Base-by-base conservation (phyloP, 495 filamentous ascomycete species). In the Podospora sp. region DNA sequence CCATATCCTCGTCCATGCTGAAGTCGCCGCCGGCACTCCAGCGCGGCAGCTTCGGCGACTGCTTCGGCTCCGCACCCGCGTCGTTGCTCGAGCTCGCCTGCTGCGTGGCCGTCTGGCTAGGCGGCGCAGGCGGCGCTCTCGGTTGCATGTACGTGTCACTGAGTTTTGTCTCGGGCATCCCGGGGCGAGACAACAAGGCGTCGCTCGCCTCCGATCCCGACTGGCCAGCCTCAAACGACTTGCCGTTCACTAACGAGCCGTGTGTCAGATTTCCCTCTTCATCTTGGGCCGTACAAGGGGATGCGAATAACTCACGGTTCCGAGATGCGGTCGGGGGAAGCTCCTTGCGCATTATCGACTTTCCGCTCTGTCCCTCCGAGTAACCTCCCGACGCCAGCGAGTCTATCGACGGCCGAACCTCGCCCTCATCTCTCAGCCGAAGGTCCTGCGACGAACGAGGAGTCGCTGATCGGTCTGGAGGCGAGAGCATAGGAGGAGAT, bases 1-100 rank as follows among this genome's bases (percentile, higher is more conserved):
- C 87, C 82, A 96, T 89, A 69, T 97, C 95, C 69, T 97, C 93
- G 69, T 97, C 94, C 89, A 93, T 88, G 49, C 89, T 91, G 69
- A 94, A 91, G 66, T 94, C 92, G 58, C 88, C 90, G 55, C 89
- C 88, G 33, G 83, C 82, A 74, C 84, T 92, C 79, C 91, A 91
- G 40, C 90, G 87, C 57, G 91, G 86, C 68, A 93, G 78, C 60
- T 88, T 89, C 22, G 90, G 89, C n/a, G 89, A 91, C n/a, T 72
- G 71, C 56, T 88, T 89, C 26, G 87, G 86, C 46, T 86, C 87
- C 0, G 69, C 51, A 16, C 69, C 60, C 65, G 83, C 83, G 40
- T 68, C 71, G 55, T 68, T 26, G 9, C 24, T 26, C 56, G 56
- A 22, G 26, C 26, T 18, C 52, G 20, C 24, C 66, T 8, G 88